Conservation (phyloP, 2,329 filamentous ascomycete species). For the Paecilomyces sp. region DNA sequence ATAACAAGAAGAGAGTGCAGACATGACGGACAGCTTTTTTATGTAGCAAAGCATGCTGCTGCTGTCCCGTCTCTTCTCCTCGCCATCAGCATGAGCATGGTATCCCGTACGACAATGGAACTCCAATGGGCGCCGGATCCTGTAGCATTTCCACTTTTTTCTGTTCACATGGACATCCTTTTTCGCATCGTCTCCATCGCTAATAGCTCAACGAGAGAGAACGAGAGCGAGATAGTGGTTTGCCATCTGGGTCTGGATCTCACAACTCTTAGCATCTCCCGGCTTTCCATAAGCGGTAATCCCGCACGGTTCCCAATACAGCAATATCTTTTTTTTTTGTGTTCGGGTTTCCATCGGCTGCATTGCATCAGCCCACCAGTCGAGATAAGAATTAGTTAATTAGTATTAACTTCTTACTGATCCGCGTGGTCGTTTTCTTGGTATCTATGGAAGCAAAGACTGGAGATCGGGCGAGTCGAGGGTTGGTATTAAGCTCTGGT, state of each 20-base stretch:
- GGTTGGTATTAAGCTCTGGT: too few relatives aligned
- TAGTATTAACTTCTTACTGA: too few relatives aligned
- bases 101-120: slow-evolving; percentile 6
- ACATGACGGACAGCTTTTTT: neutral
- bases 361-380: neutral
- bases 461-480: too few relatives aligned
- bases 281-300: neutral
- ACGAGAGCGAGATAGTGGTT: too few relatives aligned
- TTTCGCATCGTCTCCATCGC: slow-evolving; percentile 3
- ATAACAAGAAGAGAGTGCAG: neutral
- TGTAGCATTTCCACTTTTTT: slow-evolving; percentile 10
- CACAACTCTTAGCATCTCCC: neutral
- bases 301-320: neutral
- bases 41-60: neutral
- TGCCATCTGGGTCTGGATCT: neutral
- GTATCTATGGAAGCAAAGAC: too few relatives aligned
- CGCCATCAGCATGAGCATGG: neutral
- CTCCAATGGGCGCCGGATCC: neutral
- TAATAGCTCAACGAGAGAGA: neutral
- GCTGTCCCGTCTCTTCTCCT: neutral
- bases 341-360: neutral
- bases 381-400: too few relatives aligned
- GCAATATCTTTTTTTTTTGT: neutral
- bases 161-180: slow-evolving; percentile 20
- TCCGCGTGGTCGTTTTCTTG: too few relatives aligned